Evolutionary conservation across 2,329 filamentous ascomycete species (phyloP).

Genomic region (Fusarium pilosicola): DNA sequence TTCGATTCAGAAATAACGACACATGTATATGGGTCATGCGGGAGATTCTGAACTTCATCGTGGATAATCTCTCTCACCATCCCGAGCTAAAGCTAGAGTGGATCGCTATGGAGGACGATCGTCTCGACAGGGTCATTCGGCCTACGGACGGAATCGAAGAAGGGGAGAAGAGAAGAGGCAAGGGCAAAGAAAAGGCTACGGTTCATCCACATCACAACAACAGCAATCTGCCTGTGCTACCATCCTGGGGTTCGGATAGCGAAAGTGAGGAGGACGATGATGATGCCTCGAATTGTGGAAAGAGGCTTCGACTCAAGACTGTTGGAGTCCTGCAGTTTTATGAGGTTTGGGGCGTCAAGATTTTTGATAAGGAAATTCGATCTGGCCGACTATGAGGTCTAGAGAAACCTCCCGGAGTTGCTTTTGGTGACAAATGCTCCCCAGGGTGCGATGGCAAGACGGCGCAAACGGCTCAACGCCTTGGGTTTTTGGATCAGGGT

Average conservation of each 20-base stretch:
- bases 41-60: conserved; percentile 67
- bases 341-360: conserved; percentile 59
- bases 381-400: conserved; percentile 44
- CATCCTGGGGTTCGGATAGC: conserved; percentile 47
- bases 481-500: conserved; percentile 7
- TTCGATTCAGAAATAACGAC: conserved; percentile 65
- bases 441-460: not conserved
- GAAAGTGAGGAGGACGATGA: conserved; percentile 49
- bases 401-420: not conserved
- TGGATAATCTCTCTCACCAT: conserved; percentile 67
- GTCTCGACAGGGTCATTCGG: conserved; percentile 61
- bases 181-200: conserved; percentile 49
- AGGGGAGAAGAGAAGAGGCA: conserved; percentile 45
- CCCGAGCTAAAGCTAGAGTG: conserved; percentile 67
- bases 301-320: conserved; percentile 50
- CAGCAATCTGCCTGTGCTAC: conserved; percentile 43
- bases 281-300: conserved; percentile 45
- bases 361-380: conserved; percentile 68
- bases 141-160: conserved; percentile 48
- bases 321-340: conserved; percentile 52
- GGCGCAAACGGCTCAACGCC: conserved; percentile 14
- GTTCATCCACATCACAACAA: conserved; percentile 23
- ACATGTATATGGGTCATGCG: conserved; percentile 66
- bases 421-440: conserved; percentile 6
- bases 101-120: conserved; percentile 64